Evolutionary conservation across 2,329 filamentous ascomycete species (phyloP), one percentile per base, ranked within the genome.

Genomic region (Ceratocystis destructans): DNA sequence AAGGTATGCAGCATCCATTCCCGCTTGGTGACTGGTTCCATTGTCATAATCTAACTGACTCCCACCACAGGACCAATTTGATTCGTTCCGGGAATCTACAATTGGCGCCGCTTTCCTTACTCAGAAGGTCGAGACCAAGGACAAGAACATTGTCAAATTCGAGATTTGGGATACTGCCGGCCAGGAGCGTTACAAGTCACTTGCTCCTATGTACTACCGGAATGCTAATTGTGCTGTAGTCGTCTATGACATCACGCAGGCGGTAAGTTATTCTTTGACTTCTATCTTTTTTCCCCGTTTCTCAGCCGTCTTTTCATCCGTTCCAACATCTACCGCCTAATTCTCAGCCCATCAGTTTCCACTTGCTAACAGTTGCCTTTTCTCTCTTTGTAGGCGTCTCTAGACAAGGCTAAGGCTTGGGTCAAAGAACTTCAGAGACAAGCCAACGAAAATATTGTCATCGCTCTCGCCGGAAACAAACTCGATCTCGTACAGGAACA

Each of bases 141-240:
- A 97, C 75, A 94, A 86, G 78, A 97, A 94, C 68, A 99, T 94
- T 66, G 93, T 99, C 78, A 99, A 99, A 82, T 99, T 99, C 74
- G 94, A 99, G 79, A 99, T 99, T 75, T 99, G 94, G 92, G 92
- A 96, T 78, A 99, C 94, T 8, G 94, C 94, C 70, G 94, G 94
- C 70, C 94, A 99, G 79, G 94, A 99, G 79, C 86, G 95, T 74
- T 99, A 97, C 84, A 97, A 97, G 82, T 97, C 94, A 12, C 82
- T 99, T 71, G 94, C 94, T 44, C 94, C 94, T 72, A 99, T 99
- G 94, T 99, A 99, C 82, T 99, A 99, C 80, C 83, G 95, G 73
- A 99, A 99, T 76, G 95, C 95, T 72, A 97, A 99, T 84, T 97
- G 94, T 79, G 94, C 95, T 68, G 93, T 99, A 41, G 93, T 99